Evolutionary conservation across 129 eudicot species (phyloP).

Genomic region (Lonicera japonica): DNA sequence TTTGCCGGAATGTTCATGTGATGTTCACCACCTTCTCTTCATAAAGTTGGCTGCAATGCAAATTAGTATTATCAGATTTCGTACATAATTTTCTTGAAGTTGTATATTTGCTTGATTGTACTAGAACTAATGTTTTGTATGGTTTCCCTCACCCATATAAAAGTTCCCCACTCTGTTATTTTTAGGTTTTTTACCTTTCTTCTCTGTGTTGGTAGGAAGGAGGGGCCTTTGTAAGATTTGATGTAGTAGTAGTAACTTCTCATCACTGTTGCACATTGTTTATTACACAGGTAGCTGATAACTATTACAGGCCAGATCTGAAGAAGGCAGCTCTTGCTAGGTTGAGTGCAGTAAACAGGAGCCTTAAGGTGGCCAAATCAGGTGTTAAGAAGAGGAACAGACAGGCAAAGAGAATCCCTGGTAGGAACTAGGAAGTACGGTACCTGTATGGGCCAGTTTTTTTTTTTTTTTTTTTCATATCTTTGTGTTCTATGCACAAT

Average conservation of each 20-base stretch:
- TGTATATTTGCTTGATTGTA: too few relatives aligned
- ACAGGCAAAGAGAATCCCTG: conserved; percentile 44
- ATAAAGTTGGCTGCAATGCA: too few relatives aligned
- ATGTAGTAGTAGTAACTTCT: too few relatives aligned
- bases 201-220: background rate
- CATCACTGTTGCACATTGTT: background rate
- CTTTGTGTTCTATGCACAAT: conserved; percentile 8
- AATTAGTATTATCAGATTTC: too few relatives aligned
- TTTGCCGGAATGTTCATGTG: too few relatives aligned
- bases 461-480: conserved; percentile 9
- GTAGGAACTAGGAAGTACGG: conserved; percentile 41
- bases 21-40: too few relatives aligned
- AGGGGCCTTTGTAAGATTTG: background rate
- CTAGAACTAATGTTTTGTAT: background rate
- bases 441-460: background rate
- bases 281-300: conserved; percentile 67
- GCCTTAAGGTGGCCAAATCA: conserved; percentile 88
- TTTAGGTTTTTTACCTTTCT: background rate
- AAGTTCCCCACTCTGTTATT: background rate
- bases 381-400: conserved; percentile 97
- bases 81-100: too few relatives aligned
- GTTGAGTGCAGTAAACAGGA: conserved; percentile 78
- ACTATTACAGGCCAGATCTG: conserved; percentile 92
- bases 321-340: conserved; percentile 98
- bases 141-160: background rate